phyloP scores from a whole-genome alignment of 805 yeast species.

The Wickerhamiella musiphila region DNA sequence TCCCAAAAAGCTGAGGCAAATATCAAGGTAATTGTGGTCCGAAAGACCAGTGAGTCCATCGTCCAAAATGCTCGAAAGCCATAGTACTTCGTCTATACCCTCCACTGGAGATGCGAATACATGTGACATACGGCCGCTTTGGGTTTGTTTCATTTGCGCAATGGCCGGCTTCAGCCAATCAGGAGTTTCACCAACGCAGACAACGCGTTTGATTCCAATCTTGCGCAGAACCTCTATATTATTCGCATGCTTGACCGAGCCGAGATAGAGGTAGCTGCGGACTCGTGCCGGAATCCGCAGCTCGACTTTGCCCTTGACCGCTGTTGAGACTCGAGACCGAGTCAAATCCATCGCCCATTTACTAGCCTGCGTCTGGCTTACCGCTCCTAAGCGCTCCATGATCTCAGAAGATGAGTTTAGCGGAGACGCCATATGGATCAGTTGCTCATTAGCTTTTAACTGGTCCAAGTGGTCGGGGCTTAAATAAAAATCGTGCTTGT shows the following conservation, averaged over 20 bases:
- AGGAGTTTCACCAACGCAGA: slow-evolving; percentile 72
- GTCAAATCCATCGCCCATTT: no score
- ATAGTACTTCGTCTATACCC: slow-evolving; percentile 34
- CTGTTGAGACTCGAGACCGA: no score
- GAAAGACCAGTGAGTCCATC: slow-evolving; percentile 77
- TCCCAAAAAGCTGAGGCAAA: slow-evolving; percentile 50
- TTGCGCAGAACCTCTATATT: slow-evolving; percentile 41
- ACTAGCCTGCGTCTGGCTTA: no score
- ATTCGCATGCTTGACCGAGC: slow-evolving; percentile 70
- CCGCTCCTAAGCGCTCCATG: no score
- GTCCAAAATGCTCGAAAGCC: slow-evolving; percentile 62
- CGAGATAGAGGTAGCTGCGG: slow-evolving; percentile 68
- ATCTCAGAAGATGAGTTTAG: no score
- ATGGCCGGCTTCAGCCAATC: slow-evolving; percentile 35
- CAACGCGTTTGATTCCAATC: slow-evolving; percentile 54
- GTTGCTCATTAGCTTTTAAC: no score
- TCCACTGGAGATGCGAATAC: background rate
- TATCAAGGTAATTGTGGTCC: slow-evolving; percentile 38
- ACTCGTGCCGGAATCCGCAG: slow-evolving; percentile 73
- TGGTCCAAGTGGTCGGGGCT: no score
- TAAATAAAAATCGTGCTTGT: no score
- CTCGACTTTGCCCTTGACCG: no score
- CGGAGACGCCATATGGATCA: no score
- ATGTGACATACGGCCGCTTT: no score
- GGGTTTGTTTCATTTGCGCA: background rate